Base-by-base conservation (phyloP, 371 early-diverging fungal species). In the Thermomucor indicae-seudaticae region DNA sequence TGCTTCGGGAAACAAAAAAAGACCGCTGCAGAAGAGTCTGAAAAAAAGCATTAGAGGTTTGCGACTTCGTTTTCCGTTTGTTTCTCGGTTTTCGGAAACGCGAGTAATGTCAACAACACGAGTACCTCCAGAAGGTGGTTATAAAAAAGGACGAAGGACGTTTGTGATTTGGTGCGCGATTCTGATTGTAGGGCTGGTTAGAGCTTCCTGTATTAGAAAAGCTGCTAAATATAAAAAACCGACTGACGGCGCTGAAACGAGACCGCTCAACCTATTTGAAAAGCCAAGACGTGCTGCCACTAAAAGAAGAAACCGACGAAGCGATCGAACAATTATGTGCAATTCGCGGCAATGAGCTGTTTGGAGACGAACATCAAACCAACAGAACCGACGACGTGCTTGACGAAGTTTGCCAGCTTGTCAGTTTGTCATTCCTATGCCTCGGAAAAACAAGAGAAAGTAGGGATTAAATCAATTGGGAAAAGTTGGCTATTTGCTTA, bases 371-470 rank as follows among this genome's bases (percentile, higher is more conserved):
- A 1, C 53, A 53, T 10, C 58, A 60, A 45, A 60, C 70, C 38
- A 90, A 84, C 58, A 77, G 87, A 34, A 74, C 85, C 22, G 87
- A 90, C 57, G 79, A 79, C 50, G 78, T 88, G 24, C 64, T 88
- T 11, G 89, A 90, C 43, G 88, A 88, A 34, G 81, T 86, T 37
- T 84, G 83, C 59, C 86, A 88, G 53, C 75, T 90, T 48, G 70
- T 90, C 11, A 87, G 88, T 43, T 69, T 90, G 46, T 86, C 87
- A 53, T 90, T 84, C 61, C 67, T 90, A 65, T 84, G 84, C 5
- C 50, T 89, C 37, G 90, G 90, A 20, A 90, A 88, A 57, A 86
- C 79, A 51, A 71, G 79, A 55, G 90, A 90, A 68, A 77, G 84
- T 70, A 67, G 35, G 57, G 17, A 16, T 24, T 0, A 16, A 12